Evolutionary conservation across 495 filamentous ascomycete species (phyloP), one percentile per base, ranked within the genome.

Genomic region (Peziza echinospora): DNA sequence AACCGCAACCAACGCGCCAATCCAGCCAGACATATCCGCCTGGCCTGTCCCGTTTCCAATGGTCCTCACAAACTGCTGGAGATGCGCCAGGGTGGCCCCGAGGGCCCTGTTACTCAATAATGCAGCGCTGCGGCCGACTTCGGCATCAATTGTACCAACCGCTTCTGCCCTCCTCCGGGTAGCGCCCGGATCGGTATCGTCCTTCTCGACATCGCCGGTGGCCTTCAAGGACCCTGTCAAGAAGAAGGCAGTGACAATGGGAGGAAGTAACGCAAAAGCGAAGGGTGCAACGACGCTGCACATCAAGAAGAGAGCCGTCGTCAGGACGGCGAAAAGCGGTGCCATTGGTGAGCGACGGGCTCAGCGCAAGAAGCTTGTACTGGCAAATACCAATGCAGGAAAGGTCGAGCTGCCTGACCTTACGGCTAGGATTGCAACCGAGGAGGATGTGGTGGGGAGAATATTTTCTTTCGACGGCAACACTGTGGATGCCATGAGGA

Each of bases 371-470:
- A 74, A 81, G 47, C 79, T 97, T 49, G 76, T 87, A 24, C 71
- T 97, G 34, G 89, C 78, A 64, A 97, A 96, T 64, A 78, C 79
- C 56, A 96, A 93, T 65, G 89, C 89, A 26, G 66, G 93, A 19
- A 73, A 75, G 52, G 74, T 93, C 23, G 68, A 80, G 17, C 54
- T 92, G 39, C 68, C 65, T 2, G 55, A 64, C 9, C 66, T 73
- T 47, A 71, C 64, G 43, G 65, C 79, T 59, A 55, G 54, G 41
- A 24, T 46, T 5, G 46, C 50, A 6, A 56, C 69, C 21, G 64
- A 75, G 46, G 51, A 65, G 23, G 61, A 66, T 10, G 65, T 74
- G 11, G 64, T 65, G 17, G 83, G 84, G 19, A 64, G 69, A 26
- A 70, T 96, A 17, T 51, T 85, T 19, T 74, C 71, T 5, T 62